Percentiles rank a stretch among this genome's conserved stretches.
phyloP scores from a whole-genome alignment of 2,329 filamentous ascomycete genomes.

The Mollisia scopiformis region DNA sequence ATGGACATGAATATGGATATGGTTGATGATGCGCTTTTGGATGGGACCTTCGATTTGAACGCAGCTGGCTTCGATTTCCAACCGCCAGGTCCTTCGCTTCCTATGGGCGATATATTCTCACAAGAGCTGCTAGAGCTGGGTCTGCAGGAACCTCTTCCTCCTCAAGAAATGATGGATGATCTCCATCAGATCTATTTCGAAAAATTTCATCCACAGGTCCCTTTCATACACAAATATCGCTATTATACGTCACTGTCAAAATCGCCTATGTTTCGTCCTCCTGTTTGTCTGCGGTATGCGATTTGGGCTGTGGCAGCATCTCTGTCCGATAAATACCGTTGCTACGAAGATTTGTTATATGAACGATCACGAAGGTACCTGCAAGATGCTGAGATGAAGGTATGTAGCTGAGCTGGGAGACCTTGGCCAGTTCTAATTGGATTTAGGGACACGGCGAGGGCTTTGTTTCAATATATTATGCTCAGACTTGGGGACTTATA shows the following conservation, averaged over 20 bases:
- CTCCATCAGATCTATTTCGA: slow-evolving; percentile 80
- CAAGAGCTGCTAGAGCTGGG: slow-evolving; percentile 75
- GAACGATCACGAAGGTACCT: slow-evolving; percentile 79
- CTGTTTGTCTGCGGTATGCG: slow-evolving; percentile 81
- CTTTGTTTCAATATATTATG: slow-evolving; percentile 78
- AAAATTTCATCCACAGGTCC: slow-evolving; percentile 70
- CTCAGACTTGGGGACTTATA: slow-evolving; percentile 79
- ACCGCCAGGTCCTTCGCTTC: slow-evolving; percentile 10
- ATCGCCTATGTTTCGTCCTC: slow-evolving; percentile 74
- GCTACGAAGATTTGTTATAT: slow-evolving; percentile 79
- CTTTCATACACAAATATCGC: slow-evolving; percentile 77
- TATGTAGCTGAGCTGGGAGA: slow-evolving; percentile 29
- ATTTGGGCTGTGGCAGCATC: slow-evolving; percentile 84
- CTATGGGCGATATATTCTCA: slow-evolving; percentile 50
- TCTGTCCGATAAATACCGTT: slow-evolving; percentile 71
- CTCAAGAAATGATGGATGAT: slow-evolving; percentile 79
- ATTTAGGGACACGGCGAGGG: slow-evolving; percentile 71
- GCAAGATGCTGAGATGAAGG: slow-evolving; percentile 82
- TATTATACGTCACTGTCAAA: slow-evolving; percentile 76
- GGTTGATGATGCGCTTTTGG: slow-evolving; percentile 19
- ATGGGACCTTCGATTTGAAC: slow-evolving; percentile 22
- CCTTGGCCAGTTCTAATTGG: slow-evolving; percentile 4
- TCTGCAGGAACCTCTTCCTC: slow-evolving; percentile 79
- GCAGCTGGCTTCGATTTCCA: slow-evolving; percentile 19
- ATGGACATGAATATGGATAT: slow-evolving; percentile 26